These are phyloP conservation scores for Nakazawaea populi DNA, from an alignment of 805 yeast genomes.

Conservation along the genomic window DNA sequence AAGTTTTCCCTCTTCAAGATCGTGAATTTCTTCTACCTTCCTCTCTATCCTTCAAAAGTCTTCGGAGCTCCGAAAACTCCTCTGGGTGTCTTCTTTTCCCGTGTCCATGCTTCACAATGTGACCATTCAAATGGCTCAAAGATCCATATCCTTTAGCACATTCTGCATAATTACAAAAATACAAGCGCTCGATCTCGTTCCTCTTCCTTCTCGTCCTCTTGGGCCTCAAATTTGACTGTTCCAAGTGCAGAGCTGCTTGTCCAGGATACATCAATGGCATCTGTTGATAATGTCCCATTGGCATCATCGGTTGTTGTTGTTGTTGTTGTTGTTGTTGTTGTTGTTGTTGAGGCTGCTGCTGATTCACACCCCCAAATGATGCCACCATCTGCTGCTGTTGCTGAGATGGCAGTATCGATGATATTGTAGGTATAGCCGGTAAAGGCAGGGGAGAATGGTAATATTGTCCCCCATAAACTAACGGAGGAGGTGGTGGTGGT, in stretches of 20 bases:
- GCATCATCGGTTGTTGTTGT: not conserved
- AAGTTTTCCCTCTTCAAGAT: no score
- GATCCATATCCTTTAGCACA: slow-evolving; percentile 45
- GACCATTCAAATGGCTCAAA: slow-evolving; percentile 43
- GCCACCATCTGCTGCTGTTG: not conserved
- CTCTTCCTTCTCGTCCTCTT: slow-evolving; percentile 39
- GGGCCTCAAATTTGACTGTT: not conserved
- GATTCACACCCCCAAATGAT: not conserved
- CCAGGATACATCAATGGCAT: no score
- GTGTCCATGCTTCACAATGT: slow-evolving; percentile 40
- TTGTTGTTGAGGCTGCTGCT: not conserved
- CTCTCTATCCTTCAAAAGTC: slow-evolving; percentile 27
- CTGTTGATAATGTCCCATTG: not conserved
- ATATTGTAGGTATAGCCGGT: not conserved
- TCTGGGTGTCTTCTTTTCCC: slow-evolving; percentile 42
- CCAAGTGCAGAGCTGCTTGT: not conserved
- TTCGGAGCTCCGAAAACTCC: slow-evolving; percentile 39
- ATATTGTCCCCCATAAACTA: not conserved
- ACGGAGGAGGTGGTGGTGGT: no score
- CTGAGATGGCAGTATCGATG: not conserved
- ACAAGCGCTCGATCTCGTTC: slow-evolving; percentile 41
- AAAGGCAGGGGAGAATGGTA: not conserved
- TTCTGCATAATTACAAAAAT: slow-evolving; percentile 35
- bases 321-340: no score
- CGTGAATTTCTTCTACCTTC: not conserved